Evolutionary conservation across 2,329 filamentous ascomycete genomes (phyloP).

Genomic region (Scedosporium boydii): DNA sequence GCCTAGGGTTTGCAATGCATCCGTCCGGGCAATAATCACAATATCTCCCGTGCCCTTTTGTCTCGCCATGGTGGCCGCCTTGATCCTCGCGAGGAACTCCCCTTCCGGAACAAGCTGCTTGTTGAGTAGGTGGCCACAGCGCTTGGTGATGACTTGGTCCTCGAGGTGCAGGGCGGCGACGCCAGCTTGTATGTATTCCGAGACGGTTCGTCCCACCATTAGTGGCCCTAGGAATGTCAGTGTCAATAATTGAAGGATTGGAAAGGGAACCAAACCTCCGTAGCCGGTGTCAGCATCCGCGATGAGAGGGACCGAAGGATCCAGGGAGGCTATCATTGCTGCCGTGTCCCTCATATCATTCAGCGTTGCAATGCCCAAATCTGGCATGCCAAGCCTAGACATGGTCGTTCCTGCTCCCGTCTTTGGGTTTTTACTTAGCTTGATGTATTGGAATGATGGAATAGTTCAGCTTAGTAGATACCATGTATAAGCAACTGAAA

Average conservation of each 20-base stretch:
- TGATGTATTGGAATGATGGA: background rate
- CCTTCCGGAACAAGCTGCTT: slow-evolving; percentile 47
- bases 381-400: slow-evolving; percentile 51
- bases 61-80: slow-evolving; percentile 42
- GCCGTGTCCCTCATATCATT: slow-evolving; percentile 55
- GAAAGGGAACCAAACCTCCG: slow-evolving; percentile 23
- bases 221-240: slow-evolving; percentile 18
- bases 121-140: slow-evolving; percentile 53
- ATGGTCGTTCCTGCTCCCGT: slow-evolving; percentile 54
- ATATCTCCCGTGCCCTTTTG: slow-evolving; percentile 42
- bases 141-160: slow-evolving; percentile 54
- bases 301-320: slow-evolving; percentile 46
- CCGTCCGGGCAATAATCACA: slow-evolving; percentile 55
- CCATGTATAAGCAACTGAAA: slow-evolving; percentile 60
- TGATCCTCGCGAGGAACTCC: slow-evolving; percentile 45
- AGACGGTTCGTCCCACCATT: slow-evolving; percentile 43
- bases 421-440: slow-evolving; percentile 21
- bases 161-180: slow-evolving; percentile 54
- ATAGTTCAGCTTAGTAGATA: slow-evolving; percentile 23
- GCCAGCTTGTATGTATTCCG: slow-evolving; percentile 42
- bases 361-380: slow-evolving; percentile 52
- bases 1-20: slow-evolving; percentile 46
- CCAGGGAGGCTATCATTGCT: slow-evolving; percentile 53
- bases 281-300: slow-evolving; percentile 53
- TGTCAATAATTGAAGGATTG: background rate